phyloP scores from a whole-genome alignment of 768 basidiomycete species.

The Boletus subparvulus region DNA sequence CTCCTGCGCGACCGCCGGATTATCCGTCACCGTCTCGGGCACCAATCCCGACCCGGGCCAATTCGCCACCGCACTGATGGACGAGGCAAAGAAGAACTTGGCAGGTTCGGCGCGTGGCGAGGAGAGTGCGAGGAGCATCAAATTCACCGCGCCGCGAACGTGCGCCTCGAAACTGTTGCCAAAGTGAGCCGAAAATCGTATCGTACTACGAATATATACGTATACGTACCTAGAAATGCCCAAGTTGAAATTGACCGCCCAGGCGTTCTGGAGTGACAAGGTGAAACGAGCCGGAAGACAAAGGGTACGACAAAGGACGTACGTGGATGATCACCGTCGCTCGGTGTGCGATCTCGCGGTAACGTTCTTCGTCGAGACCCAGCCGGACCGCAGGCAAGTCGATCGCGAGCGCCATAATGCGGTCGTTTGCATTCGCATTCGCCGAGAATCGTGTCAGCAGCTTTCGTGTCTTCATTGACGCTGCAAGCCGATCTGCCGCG shows the following conservation, averaged over 20 bases:
- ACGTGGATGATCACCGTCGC: too few relatives aligned
- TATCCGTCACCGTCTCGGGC: slow-evolving; percentile 24
- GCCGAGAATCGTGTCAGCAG: slow-evolving; percentile 27
- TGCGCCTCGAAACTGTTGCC: slow-evolving; percentile 42
- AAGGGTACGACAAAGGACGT: neutral
- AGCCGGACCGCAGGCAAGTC: too few relatives aligned
- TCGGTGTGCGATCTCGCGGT: too few relatives aligned
- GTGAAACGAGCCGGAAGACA: neutral
- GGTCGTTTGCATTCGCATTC: too few relatives aligned
- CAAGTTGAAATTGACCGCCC: slow-evolving; percentile 58
- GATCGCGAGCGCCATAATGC: too few relatives aligned
- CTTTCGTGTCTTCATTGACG: slow-evolving; percentile 42
- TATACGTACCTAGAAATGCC: slow-evolving; percentile 26
- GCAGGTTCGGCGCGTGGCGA: slow-evolving; percentile 35
- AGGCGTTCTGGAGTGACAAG: slow-evolving; percentile 41
- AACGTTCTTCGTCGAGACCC: too few relatives aligned
- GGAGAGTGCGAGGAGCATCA: slow-evolving; percentile 47
- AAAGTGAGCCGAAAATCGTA: neutral
- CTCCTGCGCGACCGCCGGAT: slow-evolving; percentile 32
- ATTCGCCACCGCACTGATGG: slow-evolving; percentile 36
- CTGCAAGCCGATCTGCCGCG: slow-evolving; percentile 39
- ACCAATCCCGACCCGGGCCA: slow-evolving; percentile 22
- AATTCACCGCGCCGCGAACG: slow-evolving; percentile 48
- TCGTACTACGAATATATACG: neutral
- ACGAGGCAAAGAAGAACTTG: slow-evolving; percentile 53